A percentile compares a stretch with the other conserved stretches of the same genome.
phyloP scores from a whole-genome alignment of 2,329 filamentous ascomycete species.

The Aplosporella prunicola region DNA sequence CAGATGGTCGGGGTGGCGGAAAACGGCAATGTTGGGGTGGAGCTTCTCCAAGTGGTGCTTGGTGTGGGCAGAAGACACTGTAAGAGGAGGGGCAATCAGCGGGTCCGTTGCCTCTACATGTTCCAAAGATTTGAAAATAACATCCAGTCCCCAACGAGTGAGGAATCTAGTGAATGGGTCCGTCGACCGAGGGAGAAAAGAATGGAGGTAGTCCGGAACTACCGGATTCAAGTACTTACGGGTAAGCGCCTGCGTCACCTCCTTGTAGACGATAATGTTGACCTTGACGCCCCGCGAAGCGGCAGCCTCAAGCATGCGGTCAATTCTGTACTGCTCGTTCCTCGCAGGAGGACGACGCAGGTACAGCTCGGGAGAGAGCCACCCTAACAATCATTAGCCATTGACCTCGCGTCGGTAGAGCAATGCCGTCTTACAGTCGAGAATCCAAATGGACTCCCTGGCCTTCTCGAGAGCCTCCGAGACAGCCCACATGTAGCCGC shows the following conservation, averaged over 20 bases:
- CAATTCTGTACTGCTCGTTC: slow-evolving; percentile 76
- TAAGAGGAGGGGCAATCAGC: slow-evolving; percentile 34
- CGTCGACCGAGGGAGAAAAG: slow-evolving; percentile 31
- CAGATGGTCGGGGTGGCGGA: slow-evolving; percentile 81
- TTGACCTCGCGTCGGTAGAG: no score
- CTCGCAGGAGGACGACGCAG: slow-evolving; percentile 70
- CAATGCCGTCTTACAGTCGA: slow-evolving; percentile 50
- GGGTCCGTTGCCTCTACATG: slow-evolving; percentile 35
- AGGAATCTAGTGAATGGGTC: slow-evolving; percentile 33
- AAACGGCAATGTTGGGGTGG: slow-evolving; percentile 78
- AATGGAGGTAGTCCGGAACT: slow-evolving; percentile 35
- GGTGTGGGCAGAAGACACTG: slow-evolving; percentile 62
- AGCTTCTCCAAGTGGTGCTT: slow-evolving; percentile 68
- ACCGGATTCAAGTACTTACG: slow-evolving; percentile 48
- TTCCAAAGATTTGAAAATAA: slow-evolving; percentile 37
- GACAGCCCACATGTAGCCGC: slow-evolving; percentile 78
- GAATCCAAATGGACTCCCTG: slow-evolving; percentile 68
- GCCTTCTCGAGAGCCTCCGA: slow-evolving; percentile 70
- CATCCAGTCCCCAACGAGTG: slow-evolving; percentile 32
- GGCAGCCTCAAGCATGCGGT: slow-evolving; percentile 71
- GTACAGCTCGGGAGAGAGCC: slow-evolving; percentile 82
- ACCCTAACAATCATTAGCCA: slow-evolving; percentile 42
- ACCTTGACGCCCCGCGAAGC: slow-evolving; percentile 77
- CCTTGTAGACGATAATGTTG: slow-evolving; percentile 86
- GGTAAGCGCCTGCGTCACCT: slow-evolving; percentile 66